Base-by-base conservation (phyloP, 1,139 yeast genomes). In the Entelexis paramagnoliae region DNA sequence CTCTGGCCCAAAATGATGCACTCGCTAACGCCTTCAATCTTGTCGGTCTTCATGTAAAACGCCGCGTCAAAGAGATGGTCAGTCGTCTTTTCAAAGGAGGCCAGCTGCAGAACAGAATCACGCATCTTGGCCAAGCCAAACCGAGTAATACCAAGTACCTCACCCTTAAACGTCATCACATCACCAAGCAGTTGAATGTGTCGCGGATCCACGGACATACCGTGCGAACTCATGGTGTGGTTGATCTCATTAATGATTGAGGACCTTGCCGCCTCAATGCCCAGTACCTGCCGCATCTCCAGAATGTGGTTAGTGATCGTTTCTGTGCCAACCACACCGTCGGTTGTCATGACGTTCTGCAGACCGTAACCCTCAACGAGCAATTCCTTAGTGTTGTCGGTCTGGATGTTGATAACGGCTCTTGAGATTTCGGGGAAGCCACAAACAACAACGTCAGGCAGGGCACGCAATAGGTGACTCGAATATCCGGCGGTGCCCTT, bases 121-220 rank as follows among this genome's bases (percentile, higher is more conserved):
- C 98, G 81, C 98, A 93, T 91, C 68, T 93, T 93, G 63, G 96
- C 89, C 62, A 93, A 75, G 60, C 99, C 99, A 64, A 93, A 93
- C 70, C 99, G 78, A 3, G 99, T 93, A 65, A 93, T 93, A 68
- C 99, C 98, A 62, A 93, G 75, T 8, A 93, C 95, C 66, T 93
- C 98, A 55, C 99, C 99, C 71, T 91, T 93, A 68, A 87, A 93
- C 0, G 97, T 87, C 99, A 93, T 93, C 53, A 93, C 98, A 67
- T 93, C 99, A 58, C 98, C 98, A 58, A 93, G 72, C 50, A 93
- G 73, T 71, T 91, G 98, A 66, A 93, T 88, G 70, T 93, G 99
- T 74, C 99, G 95, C 58, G 98, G 98, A 74, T 93, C 99, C 53
- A 93, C 97, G 67, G 95, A 86, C 98, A 93, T 93, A 69, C 98